These are phyloP conservation scores for Pyrus pyrifolia DNA, from an alignment of 306 rosid genomes.

Conservation along the genomic window DNA sequence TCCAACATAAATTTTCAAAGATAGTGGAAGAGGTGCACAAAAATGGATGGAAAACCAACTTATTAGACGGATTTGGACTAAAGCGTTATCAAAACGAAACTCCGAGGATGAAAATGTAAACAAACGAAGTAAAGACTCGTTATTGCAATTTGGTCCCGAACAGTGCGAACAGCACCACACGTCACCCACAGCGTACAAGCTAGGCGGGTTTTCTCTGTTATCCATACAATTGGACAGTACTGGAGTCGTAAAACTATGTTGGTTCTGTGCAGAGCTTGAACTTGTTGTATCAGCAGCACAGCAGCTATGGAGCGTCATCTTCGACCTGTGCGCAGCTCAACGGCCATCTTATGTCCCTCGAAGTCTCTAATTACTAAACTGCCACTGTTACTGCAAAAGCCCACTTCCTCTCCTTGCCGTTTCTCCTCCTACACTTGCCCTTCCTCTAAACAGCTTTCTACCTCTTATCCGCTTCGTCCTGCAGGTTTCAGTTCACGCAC, in stretches of 20 bases:
- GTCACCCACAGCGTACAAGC: background rate
- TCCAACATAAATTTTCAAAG: no score
- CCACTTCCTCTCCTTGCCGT: background rate
- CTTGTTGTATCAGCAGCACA: background rate
- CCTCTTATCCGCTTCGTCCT: constrained; percentile 19
- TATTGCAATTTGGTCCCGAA: background rate
- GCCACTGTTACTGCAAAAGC: constrained; percentile 13
- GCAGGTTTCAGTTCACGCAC: constrained; percentile 16
- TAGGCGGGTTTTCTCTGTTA: background rate
- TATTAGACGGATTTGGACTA: no score
- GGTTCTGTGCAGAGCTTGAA: background rate
- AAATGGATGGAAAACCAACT: no score
- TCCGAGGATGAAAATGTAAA: no score
- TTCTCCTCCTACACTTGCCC: constrained; percentile 18
- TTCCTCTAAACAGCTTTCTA: constrained; percentile 19
- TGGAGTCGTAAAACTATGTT: background rate
- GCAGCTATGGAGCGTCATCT: constrained; percentile 40
- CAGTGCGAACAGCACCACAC: background rate
- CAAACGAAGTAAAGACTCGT: background rate
- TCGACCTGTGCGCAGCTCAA: constrained; percentile 31
- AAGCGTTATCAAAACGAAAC: no score
- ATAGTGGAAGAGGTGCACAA: no score
- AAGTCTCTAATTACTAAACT: constrained; percentile 7
- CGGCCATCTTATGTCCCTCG: constrained; percentile 12
- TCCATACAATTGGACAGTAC: background rate